These are phyloP conservation scores for Monsonia emarginata DNA, from an alignment of 441 rosid genomes.

Conservation along the genomic window DNA sequence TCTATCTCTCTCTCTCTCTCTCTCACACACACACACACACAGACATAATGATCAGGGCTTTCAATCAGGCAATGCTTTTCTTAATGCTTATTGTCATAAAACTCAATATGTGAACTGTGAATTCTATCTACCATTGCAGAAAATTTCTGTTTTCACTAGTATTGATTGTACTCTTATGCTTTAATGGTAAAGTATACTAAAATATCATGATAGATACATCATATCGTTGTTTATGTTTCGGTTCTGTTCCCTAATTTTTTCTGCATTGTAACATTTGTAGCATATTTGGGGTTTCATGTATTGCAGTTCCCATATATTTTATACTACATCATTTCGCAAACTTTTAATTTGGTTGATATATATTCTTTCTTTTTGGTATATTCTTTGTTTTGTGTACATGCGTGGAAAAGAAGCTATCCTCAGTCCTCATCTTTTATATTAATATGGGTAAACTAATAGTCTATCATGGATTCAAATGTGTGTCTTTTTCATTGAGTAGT, in stretches of 20 bases:
- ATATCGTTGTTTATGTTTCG: no score
- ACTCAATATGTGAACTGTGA: background rate
- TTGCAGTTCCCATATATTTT: background rate
- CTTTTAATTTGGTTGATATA: no score
- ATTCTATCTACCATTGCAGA: background rate
- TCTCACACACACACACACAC: background rate
- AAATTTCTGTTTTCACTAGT: background rate
- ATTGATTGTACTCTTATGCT: background rate
- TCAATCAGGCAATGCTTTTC: background rate
- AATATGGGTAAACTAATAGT: background rate
- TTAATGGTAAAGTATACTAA: no score
- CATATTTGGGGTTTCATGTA: no score
- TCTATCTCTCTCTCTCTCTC: constrained; percentile 13
- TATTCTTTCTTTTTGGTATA: background rate
- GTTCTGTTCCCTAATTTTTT: no score
- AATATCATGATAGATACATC: no score
- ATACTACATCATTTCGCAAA: background rate
- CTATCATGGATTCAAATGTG: no score
- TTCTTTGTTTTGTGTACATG: background rate
- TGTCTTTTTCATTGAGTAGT: constrained; percentile 14
- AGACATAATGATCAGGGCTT: background rate
- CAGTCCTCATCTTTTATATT: background rate
- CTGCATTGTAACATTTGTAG: no score
- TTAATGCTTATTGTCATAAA: background rate
- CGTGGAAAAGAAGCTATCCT: background rate